Conservation (phyloP, 1,139 yeast species). For the Protomyces arabidopsidicola region DNA sequence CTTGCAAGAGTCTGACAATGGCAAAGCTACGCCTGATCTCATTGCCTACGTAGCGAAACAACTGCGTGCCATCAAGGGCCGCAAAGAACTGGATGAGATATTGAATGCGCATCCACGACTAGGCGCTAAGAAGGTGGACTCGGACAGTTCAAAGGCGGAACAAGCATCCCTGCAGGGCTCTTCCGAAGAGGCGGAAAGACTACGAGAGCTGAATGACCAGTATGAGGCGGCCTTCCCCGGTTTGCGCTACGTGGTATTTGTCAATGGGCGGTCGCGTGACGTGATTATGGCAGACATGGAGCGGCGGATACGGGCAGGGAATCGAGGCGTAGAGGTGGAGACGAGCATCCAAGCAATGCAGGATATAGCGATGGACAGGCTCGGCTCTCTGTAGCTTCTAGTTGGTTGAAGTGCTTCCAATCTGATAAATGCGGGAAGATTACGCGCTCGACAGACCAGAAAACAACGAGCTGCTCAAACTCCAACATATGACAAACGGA, state of each 20-base stretch:
- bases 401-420: no score
- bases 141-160: constrained; percentile 64
- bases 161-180: constrained; percentile 57
- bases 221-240: constrained; percentile 78
- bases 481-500: no score
- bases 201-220: constrained; percentile 52
- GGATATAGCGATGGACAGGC: constrained; percentile 12
- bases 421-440: no score
- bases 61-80: background rate
- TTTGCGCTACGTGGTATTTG: constrained; percentile 81
- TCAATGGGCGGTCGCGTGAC: constrained; percentile 68
- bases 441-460: no score
- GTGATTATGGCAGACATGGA: constrained; percentile 65
- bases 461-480: no score
- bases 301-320: constrained; percentile 51
- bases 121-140: constrained; percentile 54
- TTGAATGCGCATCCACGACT: constrained; percentile 75
- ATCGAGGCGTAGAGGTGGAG: background rate
- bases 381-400: background rate
- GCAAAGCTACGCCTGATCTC: background rate
- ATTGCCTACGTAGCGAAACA: background rate
- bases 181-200: constrained; percentile 48
- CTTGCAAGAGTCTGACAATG: background rate
- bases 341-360: constrained; percentile 14
- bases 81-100: constrained; percentile 9